These are phyloP conservation scores for Blastobotrys chiropterorum DNA, from an alignment of 805 yeast species.

Conservation along the genomic window DNA sequence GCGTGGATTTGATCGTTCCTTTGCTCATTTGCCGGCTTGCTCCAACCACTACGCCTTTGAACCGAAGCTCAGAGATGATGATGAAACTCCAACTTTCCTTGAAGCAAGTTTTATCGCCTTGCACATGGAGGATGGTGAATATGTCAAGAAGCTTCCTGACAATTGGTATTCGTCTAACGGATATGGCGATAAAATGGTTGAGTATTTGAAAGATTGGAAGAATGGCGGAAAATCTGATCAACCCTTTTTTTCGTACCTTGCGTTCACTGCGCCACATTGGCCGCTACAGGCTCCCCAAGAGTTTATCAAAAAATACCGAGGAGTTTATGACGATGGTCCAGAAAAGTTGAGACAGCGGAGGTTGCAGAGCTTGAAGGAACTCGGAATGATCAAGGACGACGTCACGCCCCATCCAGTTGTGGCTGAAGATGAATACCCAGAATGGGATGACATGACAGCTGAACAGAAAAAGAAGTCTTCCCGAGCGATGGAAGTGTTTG, in stretches of 20 bases:
- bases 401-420: slow-evolving; percentile 33
- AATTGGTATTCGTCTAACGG: slow-evolving; percentile 42
- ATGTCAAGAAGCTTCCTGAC: slow-evolving; percentile 36
- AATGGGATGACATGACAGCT: slow-evolving; percentile 40
- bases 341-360: slow-evolving; percentile 37
- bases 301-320: slow-evolving; percentile 42
- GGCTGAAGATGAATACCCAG: slow-evolving; percentile 29
- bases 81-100: slow-evolving; percentile 6
- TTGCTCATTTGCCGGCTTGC: slow-evolving; percentile 48
- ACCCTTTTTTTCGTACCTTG: slow-evolving; percentile 49
- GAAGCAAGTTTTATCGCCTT: slow-evolving; percentile 27
- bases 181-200: slow-evolving; percentile 41
- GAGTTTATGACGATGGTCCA: slow-evolving; percentile 46
- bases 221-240: slow-evolving; percentile 14
- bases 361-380: slow-evolving; percentile 35
- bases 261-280: slow-evolving; percentile 65
- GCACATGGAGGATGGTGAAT: slow-evolving; percentile 36
- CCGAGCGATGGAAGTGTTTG: slow-evolving; percentile 49
- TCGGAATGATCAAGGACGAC: slow-evolving; percentile 42
- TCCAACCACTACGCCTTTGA: slow-evolving; percentile 50
- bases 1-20: slow-evolving; percentile 47
- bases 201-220: slow-evolving; percentile 24
- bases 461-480: slow-evolving; percentile 36
- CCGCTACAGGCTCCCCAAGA: slow-evolving; percentile 55
- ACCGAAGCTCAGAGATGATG: slow-evolving; percentile 19